phyloP scores from a whole-genome alignment of 1,284 basidiomycete species.

The Vanrija sp. region DNA sequence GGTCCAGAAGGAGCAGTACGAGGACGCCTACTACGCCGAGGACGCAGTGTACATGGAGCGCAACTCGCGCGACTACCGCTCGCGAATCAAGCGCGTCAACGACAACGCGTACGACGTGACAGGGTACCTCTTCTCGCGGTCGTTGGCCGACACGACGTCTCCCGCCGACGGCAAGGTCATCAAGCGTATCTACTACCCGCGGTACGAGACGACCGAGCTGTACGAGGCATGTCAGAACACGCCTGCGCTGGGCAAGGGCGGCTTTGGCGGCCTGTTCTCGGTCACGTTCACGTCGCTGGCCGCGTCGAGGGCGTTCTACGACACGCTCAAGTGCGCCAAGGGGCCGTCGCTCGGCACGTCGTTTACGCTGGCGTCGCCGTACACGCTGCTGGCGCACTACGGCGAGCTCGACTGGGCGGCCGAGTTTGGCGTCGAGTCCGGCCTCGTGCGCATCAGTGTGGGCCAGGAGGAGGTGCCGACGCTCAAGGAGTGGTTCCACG shows the following conservation, averaged over 20 bases:
- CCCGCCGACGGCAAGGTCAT: slow-evolving; percentile 53
- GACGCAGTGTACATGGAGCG: slow-evolving; percentile 97
- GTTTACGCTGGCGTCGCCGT: slow-evolving; percentile 91
- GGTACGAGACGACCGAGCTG: slow-evolving; percentile 68
- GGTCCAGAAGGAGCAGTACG: slow-evolving; percentile 62
- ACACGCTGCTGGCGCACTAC: slow-evolving; percentile 90
- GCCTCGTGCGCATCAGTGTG: slow-evolving; percentile 81
- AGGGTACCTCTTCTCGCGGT: slow-evolving; percentile 66
- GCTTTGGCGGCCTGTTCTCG: slow-evolving; percentile 89
- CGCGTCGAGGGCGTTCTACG: slow-evolving; percentile 80
- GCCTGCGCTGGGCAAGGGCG: slow-evolving; percentile 54
- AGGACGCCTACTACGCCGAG: slow-evolving; percentile 85
- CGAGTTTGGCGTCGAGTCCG: slow-evolving; percentile 75
- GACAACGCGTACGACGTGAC: slow-evolving; percentile 77
- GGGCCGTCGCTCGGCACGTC: slow-evolving; percentile 94
- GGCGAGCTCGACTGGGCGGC: slow-evolving; percentile 88
- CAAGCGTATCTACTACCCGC: slow-evolving; percentile 86
- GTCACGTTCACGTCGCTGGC: slow-evolving; percentile 70
- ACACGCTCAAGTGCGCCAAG: slow-evolving; percentile 76
- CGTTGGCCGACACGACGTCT: slow-evolving; percentile 43
- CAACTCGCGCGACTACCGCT: slow-evolving; percentile 87
- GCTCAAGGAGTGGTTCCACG: slow-evolving; percentile 62
- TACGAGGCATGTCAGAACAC: slow-evolving; percentile 60
- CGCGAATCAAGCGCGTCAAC: slow-evolving; percentile 74
- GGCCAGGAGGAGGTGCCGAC: slow-evolving; percentile 75